phyloP scores from a whole-genome alignment of 192 early-diverging fungal genomes.

The Ambispora gerdemannii region DNA sequence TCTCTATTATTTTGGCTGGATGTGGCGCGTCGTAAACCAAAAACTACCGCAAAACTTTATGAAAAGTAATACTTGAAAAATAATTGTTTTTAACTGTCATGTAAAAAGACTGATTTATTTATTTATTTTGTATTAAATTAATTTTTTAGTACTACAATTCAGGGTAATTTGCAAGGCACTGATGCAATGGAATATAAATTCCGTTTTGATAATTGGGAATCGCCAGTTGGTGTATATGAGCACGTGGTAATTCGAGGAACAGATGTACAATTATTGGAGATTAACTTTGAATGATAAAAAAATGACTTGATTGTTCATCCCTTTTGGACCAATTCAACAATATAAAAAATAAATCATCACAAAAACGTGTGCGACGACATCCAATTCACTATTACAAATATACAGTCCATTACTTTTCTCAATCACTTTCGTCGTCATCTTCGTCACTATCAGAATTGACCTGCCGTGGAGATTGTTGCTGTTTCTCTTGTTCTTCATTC shows the following conservation, averaged over 20 bases:
- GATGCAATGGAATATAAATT: conserved; percentile 53
- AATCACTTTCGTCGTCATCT: conserved; percentile 30
- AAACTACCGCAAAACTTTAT: conserved; percentile 36
- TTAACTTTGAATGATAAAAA: conserved; percentile 10
- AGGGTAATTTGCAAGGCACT: conserved; percentile 43
- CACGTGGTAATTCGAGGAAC: conserved; percentile 50
- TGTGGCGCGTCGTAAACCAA: conserved; percentile 30
- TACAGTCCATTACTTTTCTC: no score
- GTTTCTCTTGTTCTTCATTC: conserved; percentile 28
- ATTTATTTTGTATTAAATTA: not conserved
- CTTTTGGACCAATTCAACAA: no score
- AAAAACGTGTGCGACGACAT: not conserved
- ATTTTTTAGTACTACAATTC: conserved; percentile 34
- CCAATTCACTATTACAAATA: not conserved
- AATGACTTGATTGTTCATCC: not conserved
- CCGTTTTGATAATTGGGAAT: conserved; percentile 44
- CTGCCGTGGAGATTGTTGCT: no score
- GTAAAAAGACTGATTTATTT: not conserved
- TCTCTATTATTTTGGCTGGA: conserved; percentile 52
- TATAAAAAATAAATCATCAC: no score
- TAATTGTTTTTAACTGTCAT: not conserved
- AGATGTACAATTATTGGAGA: conserved; percentile 44
- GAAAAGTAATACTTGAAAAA: conserved; percentile 38
- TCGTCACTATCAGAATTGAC: conserved; percentile 37
- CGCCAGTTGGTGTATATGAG: conserved; percentile 49